Percentiles rank a stretch among this genome's conserved stretches.
Conservation (phyloP, 2,329 filamentous ascomycete species). For the Botryotinia calthae region DNA sequence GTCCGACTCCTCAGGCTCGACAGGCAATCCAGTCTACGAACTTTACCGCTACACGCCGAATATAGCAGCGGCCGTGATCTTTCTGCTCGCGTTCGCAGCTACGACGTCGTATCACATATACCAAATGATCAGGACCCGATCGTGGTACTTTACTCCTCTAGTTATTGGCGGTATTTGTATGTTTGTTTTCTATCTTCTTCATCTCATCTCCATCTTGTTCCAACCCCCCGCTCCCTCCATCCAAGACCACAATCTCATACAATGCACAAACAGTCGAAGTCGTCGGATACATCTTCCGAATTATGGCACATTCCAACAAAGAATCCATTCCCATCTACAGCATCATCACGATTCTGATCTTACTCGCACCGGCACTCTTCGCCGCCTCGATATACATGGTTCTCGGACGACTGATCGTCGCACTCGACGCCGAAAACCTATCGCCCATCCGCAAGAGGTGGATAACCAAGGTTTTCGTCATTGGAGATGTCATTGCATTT, state of each 20-base stretch:
- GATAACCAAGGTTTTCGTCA: conserved; percentile 5
- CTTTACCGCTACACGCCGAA: conserved; percentile 20
- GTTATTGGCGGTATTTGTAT: neutral
- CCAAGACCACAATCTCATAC: neutral
- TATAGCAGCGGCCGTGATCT: conserved; percentile 20
- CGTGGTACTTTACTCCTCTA: conserved; percentile 30
- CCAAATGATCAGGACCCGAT: conserved; percentile 18
- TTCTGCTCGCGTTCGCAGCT: conserved; percentile 17
- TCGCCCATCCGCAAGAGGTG: neutral
- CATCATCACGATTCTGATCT: conserved; percentile 4
- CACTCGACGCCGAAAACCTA: neutral
- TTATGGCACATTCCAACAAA: conserved; percentile 1
- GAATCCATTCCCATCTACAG: neutral
- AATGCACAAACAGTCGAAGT: neutral
- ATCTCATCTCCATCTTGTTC: neutral
- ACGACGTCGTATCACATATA: conserved; percentile 22
- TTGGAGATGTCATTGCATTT: conserved; percentile 7
- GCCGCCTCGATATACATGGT: conserved; percentile 15
- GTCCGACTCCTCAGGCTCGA: neutral
- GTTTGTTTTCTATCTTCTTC: neutral
- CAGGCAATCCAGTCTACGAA: neutral
- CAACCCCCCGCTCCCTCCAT: no score
- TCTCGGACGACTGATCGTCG: conserved; percentile 1
- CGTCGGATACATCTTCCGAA: neutral
- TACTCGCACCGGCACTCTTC: conserved; percentile 8